Evolutionary conservation across 164 flowering plant species (phyloP), one percentile per base, ranked within the genome.

Genomic region (Akebia trifoliata): DNA sequence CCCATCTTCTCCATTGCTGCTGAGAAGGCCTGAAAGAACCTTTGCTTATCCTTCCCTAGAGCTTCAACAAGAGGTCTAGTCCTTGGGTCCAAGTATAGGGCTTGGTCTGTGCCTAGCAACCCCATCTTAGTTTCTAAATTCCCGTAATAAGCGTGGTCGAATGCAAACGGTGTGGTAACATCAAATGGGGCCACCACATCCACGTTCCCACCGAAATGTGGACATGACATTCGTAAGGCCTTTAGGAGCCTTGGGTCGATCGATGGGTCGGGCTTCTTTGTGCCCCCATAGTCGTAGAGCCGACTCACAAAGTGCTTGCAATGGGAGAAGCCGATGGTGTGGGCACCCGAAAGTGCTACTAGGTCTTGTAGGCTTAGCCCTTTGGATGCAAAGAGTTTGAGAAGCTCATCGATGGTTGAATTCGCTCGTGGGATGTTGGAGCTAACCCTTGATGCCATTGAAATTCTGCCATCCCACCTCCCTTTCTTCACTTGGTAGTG

Each of bases 1-100:
- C 99, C 93, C 96, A 94, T 77, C 58, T 77, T 90, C 4, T 82
- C 97, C 91, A 90, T 90, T 1, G 89, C 95, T n/a, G 24, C 46
- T 0, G 79, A 71, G 70, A 94, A 94, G 2, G 81, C 92, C 57
- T 77, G 71, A 51, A 87, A 86, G 60, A 90, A 94, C 63, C 29
- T 69, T 20, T 74, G 59, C 68, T 84, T 81, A 63, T 90, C 85
- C 73, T 70, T 79, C 3, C 79, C 90, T 29, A 84, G 54, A 20
- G 36, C 77, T 59, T 72, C 73, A 12, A 87, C 99, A 30, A 85
- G 8, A 1, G 80, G 70, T 69, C 57, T 71, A 1, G 89, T 90
- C 60, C 95, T 76, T 5, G 79, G 79, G 68, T 93, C 92, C 76
- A 63, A 44, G 68, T 58, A 75, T 36, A 93, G 53, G 10, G 73